Evolutionary conservation across 2,329 filamentous ascomycete species (phyloP).

Genomic region (Kalmusia sp.): DNA sequence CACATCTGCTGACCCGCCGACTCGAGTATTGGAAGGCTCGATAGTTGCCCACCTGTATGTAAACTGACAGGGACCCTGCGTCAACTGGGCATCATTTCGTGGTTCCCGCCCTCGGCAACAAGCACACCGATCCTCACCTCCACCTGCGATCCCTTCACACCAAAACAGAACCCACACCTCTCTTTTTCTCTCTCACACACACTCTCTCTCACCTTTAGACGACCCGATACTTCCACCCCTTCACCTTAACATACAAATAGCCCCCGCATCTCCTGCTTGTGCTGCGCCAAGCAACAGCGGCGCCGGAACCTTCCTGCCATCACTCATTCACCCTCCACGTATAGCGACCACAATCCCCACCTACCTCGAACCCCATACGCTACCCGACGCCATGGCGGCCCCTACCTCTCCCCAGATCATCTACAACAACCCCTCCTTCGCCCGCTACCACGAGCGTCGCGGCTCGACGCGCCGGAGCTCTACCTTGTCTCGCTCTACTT

Average conservation of each 20-base stretch:
- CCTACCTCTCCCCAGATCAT: conserved; percentile 25
- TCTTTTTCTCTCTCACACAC: neutral
- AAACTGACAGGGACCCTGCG: neutral
- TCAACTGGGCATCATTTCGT: conserved; percentile 31
- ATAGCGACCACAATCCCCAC: neutral
- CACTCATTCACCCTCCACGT: conserved; percentile 2
- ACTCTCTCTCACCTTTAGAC: neutral
- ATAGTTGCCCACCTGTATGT: conserved; percentile 7
- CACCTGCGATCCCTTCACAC: conserved; percentile 27
- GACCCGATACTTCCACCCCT: neutral
- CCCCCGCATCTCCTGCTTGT: neutral
- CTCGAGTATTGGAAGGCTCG: conserved; percentile 6
- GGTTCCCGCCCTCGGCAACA: conserved; percentile 24
- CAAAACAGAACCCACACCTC: conserved; percentile 11
- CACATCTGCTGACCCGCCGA: conserved; percentile 17
- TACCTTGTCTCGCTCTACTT: conserved; percentile 25
- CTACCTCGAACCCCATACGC: neutral
- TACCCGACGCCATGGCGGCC: conserved; percentile 27
- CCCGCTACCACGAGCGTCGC: conserved; percentile 26
- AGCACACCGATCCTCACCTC: conserved; percentile 33
- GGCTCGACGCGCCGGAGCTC: conserved; percentile 38
- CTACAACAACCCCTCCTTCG: conserved; percentile 27
- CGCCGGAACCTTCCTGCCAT: neutral
- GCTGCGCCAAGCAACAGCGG: conserved; percentile 2
- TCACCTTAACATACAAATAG: conserved; percentile 5